phyloP scores from a whole-genome alignment of 1,139 yeast genomes.

The Kodamaea ohmeri region DNA sequence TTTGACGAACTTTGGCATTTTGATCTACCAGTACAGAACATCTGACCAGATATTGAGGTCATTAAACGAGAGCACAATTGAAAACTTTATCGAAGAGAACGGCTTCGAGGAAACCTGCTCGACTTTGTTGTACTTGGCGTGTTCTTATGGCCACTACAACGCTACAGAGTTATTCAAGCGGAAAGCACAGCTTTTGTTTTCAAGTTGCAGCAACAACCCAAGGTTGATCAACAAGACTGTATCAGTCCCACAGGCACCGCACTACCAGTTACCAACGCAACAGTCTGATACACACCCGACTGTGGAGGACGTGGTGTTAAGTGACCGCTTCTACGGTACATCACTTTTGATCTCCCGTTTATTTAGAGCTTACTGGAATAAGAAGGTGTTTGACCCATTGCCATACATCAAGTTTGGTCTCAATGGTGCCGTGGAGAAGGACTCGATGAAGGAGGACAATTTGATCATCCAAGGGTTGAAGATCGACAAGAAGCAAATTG shows the following conservation, averaged over 20 bases:
- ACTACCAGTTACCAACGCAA: conserved; percentile 13
- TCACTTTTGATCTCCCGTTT: conserved; percentile 75
- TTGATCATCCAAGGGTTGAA: conserved; percentile 44
- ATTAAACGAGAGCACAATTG: conserved; percentile 56
- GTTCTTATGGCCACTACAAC: conserved; percentile 57
- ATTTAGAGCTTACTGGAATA: conserved; percentile 75
- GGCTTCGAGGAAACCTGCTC: conserved; percentile 78
- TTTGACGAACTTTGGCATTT: conserved; percentile 75
- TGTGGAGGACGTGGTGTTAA: conserved; percentile 74
- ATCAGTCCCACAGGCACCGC: conserved; percentile 11
- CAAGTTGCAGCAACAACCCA: conserved; percentile 56
- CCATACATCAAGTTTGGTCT: conserved; percentile 41
- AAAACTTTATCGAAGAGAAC: conserved; percentile 47
- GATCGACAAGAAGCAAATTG: conserved; percentile 55
- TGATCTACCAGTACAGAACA: conserved; percentile 71
- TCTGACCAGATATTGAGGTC: conserved; percentile 76
- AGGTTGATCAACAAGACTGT: conserved; percentile 34
- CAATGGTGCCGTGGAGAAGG: conserved; percentile 31
- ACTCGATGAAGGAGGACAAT: conserved; percentile 47
- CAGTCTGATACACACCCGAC: conserved; percentile 29
- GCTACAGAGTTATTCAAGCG: conserved; percentile 49
- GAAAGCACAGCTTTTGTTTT: conserved; percentile 50
- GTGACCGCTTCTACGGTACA: conserved; percentile 93
- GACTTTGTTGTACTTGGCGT: conserved; percentile 77
- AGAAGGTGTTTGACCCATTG: conserved; percentile 56